Base-by-base conservation (phyloP, 495 filamentous ascomycete genomes). In the Jackrogersella multiformis region DNA sequence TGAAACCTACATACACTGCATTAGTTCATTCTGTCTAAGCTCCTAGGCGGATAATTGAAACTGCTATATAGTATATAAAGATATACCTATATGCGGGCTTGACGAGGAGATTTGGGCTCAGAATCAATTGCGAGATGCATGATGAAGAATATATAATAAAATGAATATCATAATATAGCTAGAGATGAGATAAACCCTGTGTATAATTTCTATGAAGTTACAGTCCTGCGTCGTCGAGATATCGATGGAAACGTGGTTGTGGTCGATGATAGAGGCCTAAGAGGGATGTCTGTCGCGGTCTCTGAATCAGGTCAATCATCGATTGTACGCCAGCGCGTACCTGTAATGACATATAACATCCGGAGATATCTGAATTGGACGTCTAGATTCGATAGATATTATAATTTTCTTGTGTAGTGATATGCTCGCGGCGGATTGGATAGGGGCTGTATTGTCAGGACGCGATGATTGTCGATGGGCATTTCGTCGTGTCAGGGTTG, bases 61-160 rank as follows among this genome's bases (percentile, higher is more conserved):
- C 24, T n/a, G 23, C 1, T 20, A 34, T 34, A 32, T 28, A 10
- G 44, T 30, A 34, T 64, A 61, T 44, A 45, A 4, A 8, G 7
- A 64, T 69, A 69, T 44, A 6, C 0, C 0, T 56, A 51, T 60
- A 69, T 38, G 35, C 48, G 61, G 13, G 35, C 8, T 59, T 15
- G 49, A 61, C 48, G 60, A 64, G 66, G 60, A 56, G 56, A 61
- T 61, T 60, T 5, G 36, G 42, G 5, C 5, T 13, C 4, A 9
- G 20, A 13, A 56, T 18, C 42, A 10, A 69, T 38, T 64, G 48
- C 2, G 48, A 45, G 18, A 15, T 51, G 20, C 36, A 16, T 49
- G 5, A 20, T 24, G 13, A 5, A 20, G 1, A 61, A 51, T 28
- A 1, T 21, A 44, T 42, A 8, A 36, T 44, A 34, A 26, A 18